Evolutionary conservation across 345 rosid genomes (phyloP).

Genomic region (Stellera chamaejasme): DNA sequence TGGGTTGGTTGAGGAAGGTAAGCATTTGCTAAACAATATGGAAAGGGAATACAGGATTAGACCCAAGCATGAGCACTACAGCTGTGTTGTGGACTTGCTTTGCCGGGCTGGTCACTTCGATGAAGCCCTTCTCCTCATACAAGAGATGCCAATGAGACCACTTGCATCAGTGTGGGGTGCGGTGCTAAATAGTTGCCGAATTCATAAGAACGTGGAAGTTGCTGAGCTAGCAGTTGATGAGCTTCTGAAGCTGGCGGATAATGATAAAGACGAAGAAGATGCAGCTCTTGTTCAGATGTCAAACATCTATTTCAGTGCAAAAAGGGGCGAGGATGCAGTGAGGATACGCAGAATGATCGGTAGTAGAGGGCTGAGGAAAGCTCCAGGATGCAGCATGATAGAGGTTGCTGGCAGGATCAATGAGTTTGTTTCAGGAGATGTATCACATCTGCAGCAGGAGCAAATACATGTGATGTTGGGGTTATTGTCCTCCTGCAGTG

Average conservation of each 20-base stretch:
- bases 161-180: constrained; percentile 66
- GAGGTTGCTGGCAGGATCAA: constrained; percentile 38
- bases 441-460: constrained; percentile 22
- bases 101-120: constrained; percentile 46
- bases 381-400: constrained; percentile 49
- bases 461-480: constrained; percentile 34
- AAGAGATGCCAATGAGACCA: constrained; percentile 51
- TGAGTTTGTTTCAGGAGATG: constrained; percentile 53
- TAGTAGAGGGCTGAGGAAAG: constrained; percentile 35
- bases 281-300: constrained; percentile 52
- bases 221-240: constrained; percentile 44
- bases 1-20: constrained; percentile 41
- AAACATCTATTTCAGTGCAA: constrained; percentile 29
- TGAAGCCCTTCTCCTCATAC: constrained; percentile 38
- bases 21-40: constrained; percentile 30
- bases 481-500: constrained; percentile 30
- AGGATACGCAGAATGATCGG: constrained; percentile 36
- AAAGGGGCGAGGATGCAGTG: constrained; percentile 31
- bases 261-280: constrained; percentile 39
- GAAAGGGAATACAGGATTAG: constrained; percentile 24
- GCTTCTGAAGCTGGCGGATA: constrained; percentile 35
- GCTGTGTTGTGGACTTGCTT: constrained; percentile 53
- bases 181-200: constrained; percentile 42
- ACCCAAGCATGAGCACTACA: constrained; percentile 54
- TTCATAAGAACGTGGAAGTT: constrained; percentile 43